A percentile compares a stretch with the other conserved stretches of the same genome.
Evolutionary conservation across 116 monocot genomes (phyloP).

Genomic region (Posidonia oceanica): DNA sequence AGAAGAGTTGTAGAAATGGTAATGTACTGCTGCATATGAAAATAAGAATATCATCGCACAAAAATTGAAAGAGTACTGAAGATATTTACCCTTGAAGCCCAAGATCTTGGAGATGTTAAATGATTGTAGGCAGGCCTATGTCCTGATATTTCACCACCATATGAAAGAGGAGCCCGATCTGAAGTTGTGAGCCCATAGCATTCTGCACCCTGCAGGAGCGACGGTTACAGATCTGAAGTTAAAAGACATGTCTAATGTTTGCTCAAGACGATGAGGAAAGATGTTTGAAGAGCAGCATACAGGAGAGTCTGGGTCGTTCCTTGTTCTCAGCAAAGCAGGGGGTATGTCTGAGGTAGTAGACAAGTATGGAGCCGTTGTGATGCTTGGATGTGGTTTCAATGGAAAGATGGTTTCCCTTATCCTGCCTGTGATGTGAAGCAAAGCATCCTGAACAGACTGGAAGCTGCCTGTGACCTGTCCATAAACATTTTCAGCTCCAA

Average conservation of each 20-base stretch:
- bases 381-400: conserved; percentile 16
- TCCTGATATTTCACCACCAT: conserved; percentile 23
- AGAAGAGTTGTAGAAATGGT: too few species aligned
- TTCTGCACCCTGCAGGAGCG: conserved; percentile 18
- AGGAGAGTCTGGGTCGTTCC: conserved; percentile 29
- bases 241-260: conserved; percentile 11
- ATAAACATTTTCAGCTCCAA: not conserved
- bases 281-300: conserved; percentile 11
- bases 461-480: conserved; percentile 51
- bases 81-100: conserved; percentile 30
- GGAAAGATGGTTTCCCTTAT: conserved; percentile 62
- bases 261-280: conserved; percentile 25
- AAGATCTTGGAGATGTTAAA: conserved; percentile 31
- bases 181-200: conserved; percentile 3
- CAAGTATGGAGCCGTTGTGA: conserved; percentile 16
- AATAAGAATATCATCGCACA: too few species aligned
- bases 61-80: not conserved
- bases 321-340: conserved; percentile 21
- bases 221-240: conserved; percentile 8
- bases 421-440: conserved; percentile 62
- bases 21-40: too few species aligned
- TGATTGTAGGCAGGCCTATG: conserved; percentile 15
- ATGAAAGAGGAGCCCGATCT: conserved; percentile 32
- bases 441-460: conserved; percentile 70
- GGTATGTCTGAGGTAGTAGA: conserved; percentile 15